Base-by-base conservation (phyloP, 2,329 filamentous ascomycete species). In the Fusarium goolgardi region DNA sequence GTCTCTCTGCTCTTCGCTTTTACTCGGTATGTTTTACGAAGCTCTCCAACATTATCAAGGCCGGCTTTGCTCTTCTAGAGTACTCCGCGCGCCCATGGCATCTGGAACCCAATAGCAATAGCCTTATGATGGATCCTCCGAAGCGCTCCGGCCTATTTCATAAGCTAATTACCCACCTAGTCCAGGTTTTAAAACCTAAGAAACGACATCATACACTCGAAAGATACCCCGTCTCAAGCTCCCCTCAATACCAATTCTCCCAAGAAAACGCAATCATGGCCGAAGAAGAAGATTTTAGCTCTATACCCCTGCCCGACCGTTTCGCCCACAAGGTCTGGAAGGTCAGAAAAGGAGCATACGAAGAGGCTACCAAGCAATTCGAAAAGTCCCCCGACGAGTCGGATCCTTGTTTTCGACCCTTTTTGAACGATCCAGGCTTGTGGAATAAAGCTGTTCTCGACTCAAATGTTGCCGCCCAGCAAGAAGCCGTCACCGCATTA, bases 391-490 rank as follows among this genome's bases (percentile, higher is more conserved):
- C 93, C 64, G 91, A 94, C 80, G 95, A 98, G 77, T 87, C 89
- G 72, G 92, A 96, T 77, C 90, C 94, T 15, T 90, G 90, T 35
- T 97, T 99, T 74, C 87, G 89, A 72, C 93, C 95, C 2, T 99
- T 98, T 75, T 81, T 96, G 64, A 89, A 91, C 76, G 96, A 99
- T 71, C 85, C 94, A 1, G 83, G 89, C 66, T 79, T 99, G 63
- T 97, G 94, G 95, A 98, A 98, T 79, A 90, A 89, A 35, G 96
- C 94, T 2, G 95, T 96, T 9, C 89, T 90, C 73, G 96, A 99
- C 80, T 96, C 94, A 55, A 99, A 99, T 75, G 96, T 99, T 60
- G 96, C 95, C 20, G 96, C 96, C 34, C 96, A 99, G 78, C 91
- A 96, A 80, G 96, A 99, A 73, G 96, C 92, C 65, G 88, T 99